Base-by-base conservation (phyloP, 371 early-diverging fungal species). In the Syncephalastrum contaminatum region DNA sequence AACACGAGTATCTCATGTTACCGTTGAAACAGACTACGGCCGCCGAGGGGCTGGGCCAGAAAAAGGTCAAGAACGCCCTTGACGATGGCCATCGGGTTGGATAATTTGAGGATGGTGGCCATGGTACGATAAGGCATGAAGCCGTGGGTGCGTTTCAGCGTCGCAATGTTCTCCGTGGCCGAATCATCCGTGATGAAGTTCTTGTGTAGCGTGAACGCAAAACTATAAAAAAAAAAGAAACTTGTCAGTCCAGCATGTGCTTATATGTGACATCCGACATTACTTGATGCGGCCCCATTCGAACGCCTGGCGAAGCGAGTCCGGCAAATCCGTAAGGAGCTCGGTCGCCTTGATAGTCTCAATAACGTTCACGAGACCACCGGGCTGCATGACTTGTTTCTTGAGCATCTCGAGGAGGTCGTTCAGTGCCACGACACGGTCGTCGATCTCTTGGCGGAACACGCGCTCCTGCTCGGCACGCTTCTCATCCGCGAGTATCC, bases 11-110 rank as follows among this genome's bases (percentile, higher is more conserved):
- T 4, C 51, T 18, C 39, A 43, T 20, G 24, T 47, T 62, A 75
- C 80, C 87, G 72, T 59, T 87, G 88, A 54, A 84, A 72, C 46
- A 87, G 55, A 60, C 84, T 83, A 36, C 68, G 69, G 4, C 76
- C 68, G 20, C 88, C 88, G 56, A 87, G 81, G 6, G 88, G 88
- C 39, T 84, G 88, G 0, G 88, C 84, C 49, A 87, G 56, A 48
- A 87, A 83, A 12, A 87, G 48, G 56, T 87, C 85, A 57, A 85
- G 58, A 1, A 85, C 70, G 16, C 81, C 82, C 54, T 82, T 87
- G 48, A 84, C 77, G 74, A 87, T 81, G 0, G 69, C 67, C 51
- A 84, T 74, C 7, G 88, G 88, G 53, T 87, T 87, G 2, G 88
- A 84, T 6, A 80, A 53, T 55, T 79, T 82, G 46, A 87, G 60